A percentile compares a stretch with the other conserved stretches of the same genome.
Evolutionary conservation across 768 basidiomycete genomes (phyloP).

Genomic region (Lactarius akahatsu): DNA sequence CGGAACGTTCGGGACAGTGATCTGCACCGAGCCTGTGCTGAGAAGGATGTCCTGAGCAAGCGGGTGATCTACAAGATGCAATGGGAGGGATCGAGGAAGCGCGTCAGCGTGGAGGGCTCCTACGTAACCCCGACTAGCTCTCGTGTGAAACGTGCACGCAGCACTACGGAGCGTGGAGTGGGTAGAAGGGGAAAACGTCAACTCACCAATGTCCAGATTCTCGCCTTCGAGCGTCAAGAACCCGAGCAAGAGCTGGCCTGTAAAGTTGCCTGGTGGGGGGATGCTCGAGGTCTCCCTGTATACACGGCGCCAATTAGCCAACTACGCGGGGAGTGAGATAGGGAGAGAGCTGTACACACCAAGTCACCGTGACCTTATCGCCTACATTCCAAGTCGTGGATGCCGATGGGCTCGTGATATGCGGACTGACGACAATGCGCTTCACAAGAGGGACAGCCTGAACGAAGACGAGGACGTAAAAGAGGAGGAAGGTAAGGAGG

Average conservation of each 20-base stretch:
- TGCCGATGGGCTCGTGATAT: conserved; percentile 41
- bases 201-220: conserved; percentile 52
- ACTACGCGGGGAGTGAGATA: background rate
- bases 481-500: conserved; percentile 9
- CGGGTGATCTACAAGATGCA: conserved; percentile 33
- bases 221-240: conserved; percentile 34
- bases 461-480: background rate
- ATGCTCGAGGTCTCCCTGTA: conserved; percentile 35
- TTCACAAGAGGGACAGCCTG: conserved; percentile 8
- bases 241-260: conserved; percentile 49
- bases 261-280: conserved; percentile 41
- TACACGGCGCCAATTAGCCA: background rate
- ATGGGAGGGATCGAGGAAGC: background rate
- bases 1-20: conserved; percentile 41
- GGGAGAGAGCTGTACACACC: conserved; percentile 33
- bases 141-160: background rate
- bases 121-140: background rate
- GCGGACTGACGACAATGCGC: conserved; percentile 32
- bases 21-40: conserved; percentile 36
- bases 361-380: conserved; percentile 41
- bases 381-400: conserved; percentile 40
- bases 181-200: background rate
- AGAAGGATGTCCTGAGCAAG: conserved; percentile 42
- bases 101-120: conserved; percentile 7
- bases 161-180: background rate